Evolutionary conservation across 169 alveolate genomes (phyloP).

Genomic region (Babesia microti): DNA sequence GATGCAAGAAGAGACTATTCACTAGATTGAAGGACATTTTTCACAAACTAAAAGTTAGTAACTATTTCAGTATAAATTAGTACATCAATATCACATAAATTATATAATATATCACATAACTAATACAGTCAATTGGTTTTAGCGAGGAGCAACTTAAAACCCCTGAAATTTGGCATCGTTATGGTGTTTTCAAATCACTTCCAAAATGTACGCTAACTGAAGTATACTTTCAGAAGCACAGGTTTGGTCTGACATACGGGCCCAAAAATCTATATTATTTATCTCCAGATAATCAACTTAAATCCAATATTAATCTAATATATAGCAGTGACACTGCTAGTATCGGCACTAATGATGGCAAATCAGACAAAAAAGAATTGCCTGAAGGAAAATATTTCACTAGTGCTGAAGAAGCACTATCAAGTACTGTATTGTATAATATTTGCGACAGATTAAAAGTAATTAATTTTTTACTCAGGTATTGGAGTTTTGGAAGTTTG

Average conservation of each 20-base stretch:
- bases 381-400: slow-evolving; percentile 1
- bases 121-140: no score
- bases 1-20: slow-evolving; percentile 19
- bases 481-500: neutral
- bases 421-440: neutral
- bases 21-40: slow-evolving; percentile 26
- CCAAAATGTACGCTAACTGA: slow-evolving; percentile 36
- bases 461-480: neutral
- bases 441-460: neutral
- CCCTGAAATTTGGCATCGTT: slow-evolving; percentile 32
- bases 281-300: slow-evolving; percentile 12
- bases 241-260: slow-evolving; percentile 23
- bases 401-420: neutral
- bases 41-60: slow-evolving; percentile 13
- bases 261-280: slow-evolving; percentile 23
- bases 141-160: slow-evolving; percentile 24
- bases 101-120: no score
- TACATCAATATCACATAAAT: no score
- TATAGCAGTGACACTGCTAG: slow-evolving; percentile 3
- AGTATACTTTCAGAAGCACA: slow-evolving; percentile 25
- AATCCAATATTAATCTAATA: slow-evolving; percentile 9
- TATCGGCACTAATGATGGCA: neutral
- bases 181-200: slow-evolving; percentile 41
- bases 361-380: slow-evolving; percentile 1
- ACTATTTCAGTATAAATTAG: no score